phyloP scores from a whole-genome alignment of 306 rosid genomes.

The Ormosia semicastrata region DNA sequence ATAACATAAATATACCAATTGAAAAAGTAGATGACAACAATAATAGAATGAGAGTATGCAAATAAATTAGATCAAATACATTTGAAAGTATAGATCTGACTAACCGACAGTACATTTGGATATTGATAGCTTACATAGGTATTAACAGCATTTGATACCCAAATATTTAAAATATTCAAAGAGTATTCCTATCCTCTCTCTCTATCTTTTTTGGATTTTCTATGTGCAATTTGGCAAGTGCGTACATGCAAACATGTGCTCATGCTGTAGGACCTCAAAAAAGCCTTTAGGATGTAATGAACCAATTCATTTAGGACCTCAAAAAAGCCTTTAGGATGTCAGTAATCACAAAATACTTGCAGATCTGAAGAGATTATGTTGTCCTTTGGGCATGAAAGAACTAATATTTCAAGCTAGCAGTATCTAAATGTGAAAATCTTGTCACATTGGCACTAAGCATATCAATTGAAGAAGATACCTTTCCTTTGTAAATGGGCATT shows the following conservation, averaged over 20 bases:
- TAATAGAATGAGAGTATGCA: neutral
- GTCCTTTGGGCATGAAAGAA: neutral
- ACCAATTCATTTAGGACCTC: neutral
- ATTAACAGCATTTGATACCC: neutral
- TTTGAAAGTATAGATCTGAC: neutral
- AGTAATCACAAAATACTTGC: neutral
- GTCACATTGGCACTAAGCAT: neutral
- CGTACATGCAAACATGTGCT: neutral
- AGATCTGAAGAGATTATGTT: neutral
- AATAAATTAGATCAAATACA: too few relatives aligned
- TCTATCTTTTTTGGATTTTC: neutral
- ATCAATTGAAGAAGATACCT: constrained; percentile 43
- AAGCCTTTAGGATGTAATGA: neutral
- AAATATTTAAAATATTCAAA: neutral
- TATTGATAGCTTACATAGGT: neutral
- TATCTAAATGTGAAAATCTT: constrained; percentile 3
- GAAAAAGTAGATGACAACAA: neutral
- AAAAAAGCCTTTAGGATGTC: neutral
- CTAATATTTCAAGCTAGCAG: neutral
- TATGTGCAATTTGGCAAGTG: neutral
- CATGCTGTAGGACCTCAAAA: neutral
- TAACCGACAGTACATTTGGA: neutral
- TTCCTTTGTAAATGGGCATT: constrained; percentile 86
- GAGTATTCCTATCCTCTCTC: neutral
- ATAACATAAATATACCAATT: neutral